Conservation (phyloP, 257 asterid species). For the Thymus quinquecostatus region DNA sequence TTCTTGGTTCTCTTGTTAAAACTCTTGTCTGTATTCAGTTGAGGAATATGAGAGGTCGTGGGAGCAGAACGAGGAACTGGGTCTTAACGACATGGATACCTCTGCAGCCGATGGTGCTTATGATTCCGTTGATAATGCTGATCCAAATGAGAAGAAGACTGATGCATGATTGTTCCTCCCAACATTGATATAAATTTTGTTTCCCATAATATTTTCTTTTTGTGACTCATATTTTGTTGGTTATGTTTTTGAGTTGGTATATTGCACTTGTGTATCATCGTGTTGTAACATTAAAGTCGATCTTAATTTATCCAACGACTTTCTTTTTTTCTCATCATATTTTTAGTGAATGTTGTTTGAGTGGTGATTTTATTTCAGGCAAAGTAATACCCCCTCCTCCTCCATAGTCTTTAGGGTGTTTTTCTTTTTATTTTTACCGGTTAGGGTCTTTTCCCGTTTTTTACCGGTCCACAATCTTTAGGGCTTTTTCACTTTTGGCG, state of each 20-base stretch:
- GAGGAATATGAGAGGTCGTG: constrained; percentile 91
- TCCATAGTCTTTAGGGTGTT: too few relatives aligned
- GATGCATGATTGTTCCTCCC: constrained; percentile 23
- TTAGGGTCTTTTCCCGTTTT: too few relatives aligned
- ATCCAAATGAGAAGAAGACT: constrained; percentile 22
- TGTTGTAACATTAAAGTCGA: background rate
- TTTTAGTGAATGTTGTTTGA: background rate
- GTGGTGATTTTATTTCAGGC: background rate
- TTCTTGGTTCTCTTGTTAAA: background rate
- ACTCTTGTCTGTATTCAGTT: constrained; percentile 36
- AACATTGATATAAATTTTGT: background rate
- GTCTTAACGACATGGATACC: constrained; percentile 94
- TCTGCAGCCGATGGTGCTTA: constrained; percentile 77
- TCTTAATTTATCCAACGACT: background rate
- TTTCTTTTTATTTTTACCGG: too few relatives aligned
- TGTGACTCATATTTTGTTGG: background rate
- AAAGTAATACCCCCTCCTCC: too few relatives aligned
- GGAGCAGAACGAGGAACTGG: constrained; percentile 98
- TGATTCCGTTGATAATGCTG: constrained; percentile 8
- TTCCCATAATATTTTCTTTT: background rate
- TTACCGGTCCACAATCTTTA: too few relatives aligned
- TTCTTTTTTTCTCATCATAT: background rate
- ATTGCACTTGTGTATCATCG: background rate
- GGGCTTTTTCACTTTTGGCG: too few relatives aligned
- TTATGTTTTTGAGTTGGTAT: background rate